phyloP scores from a whole-genome alignment of 805 yeast genomes.

The Pichia thaimueangensis region DNA sequence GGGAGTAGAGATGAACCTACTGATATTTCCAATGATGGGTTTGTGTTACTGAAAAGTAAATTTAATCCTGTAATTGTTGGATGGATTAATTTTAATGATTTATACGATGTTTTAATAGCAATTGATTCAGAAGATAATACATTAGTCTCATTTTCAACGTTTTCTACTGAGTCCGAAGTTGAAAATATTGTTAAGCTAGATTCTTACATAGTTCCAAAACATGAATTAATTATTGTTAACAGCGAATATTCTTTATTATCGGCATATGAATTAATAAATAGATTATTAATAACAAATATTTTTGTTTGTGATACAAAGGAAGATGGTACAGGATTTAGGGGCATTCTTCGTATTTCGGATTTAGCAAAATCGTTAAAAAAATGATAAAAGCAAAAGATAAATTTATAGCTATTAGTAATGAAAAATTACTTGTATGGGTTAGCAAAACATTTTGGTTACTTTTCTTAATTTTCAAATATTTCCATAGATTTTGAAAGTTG shows the following conservation, averaged over 20 bases:
- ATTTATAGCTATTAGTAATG: no score
- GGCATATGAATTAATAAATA: slow-evolving; percentile 33
- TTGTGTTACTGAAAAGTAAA: slow-evolving; percentile 5
- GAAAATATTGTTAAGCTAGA: background rate
- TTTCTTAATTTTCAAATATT: no score
- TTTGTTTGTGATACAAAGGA: slow-evolving; percentile 27
- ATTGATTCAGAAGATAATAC: background rate
- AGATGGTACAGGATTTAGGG: slow-evolving; percentile 6
- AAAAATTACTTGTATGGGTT: no score
- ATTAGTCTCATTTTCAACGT: slow-evolving; percentile 3
- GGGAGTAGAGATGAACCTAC: no score
- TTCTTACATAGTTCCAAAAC: slow-evolving; percentile 6
- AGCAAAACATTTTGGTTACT: no score
- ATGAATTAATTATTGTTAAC: slow-evolving; percentile 25
- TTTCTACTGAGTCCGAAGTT: background rate
- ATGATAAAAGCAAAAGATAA: background rate
- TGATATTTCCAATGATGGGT: slow-evolving; percentile 7
- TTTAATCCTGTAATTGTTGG: slow-evolving; percentile 2
- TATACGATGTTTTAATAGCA: background rate
- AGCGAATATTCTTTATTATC: slow-evolving; percentile 29
- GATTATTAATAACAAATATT: slow-evolving; percentile 30
- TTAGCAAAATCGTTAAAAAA: slow-evolving; percentile 7
- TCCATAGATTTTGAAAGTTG: no score
- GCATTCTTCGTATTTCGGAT: slow-evolving; percentile 11
- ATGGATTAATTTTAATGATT: slow-evolving; percentile 10